Evolutionary conservation across 805 yeast genomes (phyloP).

Genomic region (Kuraishia molischiana): DNA sequence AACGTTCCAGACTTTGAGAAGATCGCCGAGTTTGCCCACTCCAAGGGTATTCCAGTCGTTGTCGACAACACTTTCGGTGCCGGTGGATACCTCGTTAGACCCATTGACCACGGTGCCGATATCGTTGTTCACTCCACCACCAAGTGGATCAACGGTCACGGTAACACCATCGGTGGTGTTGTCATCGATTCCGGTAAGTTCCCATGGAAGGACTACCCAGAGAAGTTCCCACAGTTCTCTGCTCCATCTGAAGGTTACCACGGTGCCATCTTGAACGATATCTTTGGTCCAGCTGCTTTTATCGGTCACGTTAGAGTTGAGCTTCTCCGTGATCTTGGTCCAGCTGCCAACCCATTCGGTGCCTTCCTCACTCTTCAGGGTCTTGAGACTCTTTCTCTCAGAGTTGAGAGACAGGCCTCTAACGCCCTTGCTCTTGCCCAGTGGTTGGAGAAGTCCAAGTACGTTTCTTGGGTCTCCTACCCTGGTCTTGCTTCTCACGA

Average conservation of each 20-base stretch:
- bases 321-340: slow-evolving; percentile 86
- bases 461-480: slow-evolving; percentile 86
- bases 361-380: slow-evolving; percentile 85
- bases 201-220: slow-evolving; percentile 81
- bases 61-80: slow-evolving; percentile 97
- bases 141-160: slow-evolving; percentile 97
- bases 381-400: slow-evolving; percentile 83
- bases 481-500: slow-evolving; percentile 79
- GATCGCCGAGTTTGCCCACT: slow-evolving; percentile 69
- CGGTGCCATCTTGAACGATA: slow-evolving; percentile 74
- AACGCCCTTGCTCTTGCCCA: slow-evolving; percentile 77
- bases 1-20: slow-evolving; percentile 86
- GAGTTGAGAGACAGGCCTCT: slow-evolving; percentile 86
- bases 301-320: slow-evolving; percentile 76
- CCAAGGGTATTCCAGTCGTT: slow-evolving; percentile 80
- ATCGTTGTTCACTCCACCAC: slow-evolving; percentile 92
- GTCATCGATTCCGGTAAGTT: slow-evolving; percentile 87
- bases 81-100: slow-evolving; percentile 81
- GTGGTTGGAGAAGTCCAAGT: slow-evolving; percentile 53
- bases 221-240: slow-evolving; percentile 85
- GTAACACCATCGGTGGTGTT: slow-evolving; percentile 89
- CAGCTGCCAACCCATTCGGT: slow-evolving; percentile 80
- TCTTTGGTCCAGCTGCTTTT: slow-evolving; percentile 72
- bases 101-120: slow-evolving; percentile 86
- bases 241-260: slow-evolving; percentile 92